Percentiles rank a stretch among this genome's conserved stretches.
These are phyloP conservation scores for Dactylonectria macrodidyma DNA, from an alignment of 2,329 filamentous ascomycete species.

Conservation along the genomic window DNA sequence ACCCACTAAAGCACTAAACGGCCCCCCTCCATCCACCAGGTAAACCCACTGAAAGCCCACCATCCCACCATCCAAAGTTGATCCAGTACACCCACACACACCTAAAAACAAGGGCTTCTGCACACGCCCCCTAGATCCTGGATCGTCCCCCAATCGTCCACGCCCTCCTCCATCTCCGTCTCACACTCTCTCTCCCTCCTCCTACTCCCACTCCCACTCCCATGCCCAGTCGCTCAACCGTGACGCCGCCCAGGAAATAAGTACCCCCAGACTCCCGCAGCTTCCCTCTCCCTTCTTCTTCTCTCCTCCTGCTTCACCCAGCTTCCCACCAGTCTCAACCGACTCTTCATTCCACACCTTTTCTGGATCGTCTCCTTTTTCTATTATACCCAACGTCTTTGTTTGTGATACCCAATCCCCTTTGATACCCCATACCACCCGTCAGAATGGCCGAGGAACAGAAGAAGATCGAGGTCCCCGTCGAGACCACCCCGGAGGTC, in stretches of 20 bases:
- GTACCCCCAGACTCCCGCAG: constrained; percentile 57
- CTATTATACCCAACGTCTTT: constrained; percentile 58
- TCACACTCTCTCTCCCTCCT: constrained; percentile 23
- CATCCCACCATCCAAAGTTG: background rate
- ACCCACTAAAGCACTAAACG: constrained; percentile 16
- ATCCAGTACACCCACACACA: constrained; percentile 24
- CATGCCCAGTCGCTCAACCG: constrained; percentile 11
- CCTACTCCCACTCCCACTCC: constrained; percentile 19
- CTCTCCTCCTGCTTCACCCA: constrained; percentile 53
- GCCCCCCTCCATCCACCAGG: constrained; percentile 12
- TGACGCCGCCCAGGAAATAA: constrained; percentile 54
- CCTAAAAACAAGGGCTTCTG: constrained; percentile 7
- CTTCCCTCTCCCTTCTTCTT: constrained; percentile 48
- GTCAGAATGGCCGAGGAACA: constrained; percentile 80
- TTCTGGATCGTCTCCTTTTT: constrained; percentile 55
- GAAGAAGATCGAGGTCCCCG: constrained; percentile 76
- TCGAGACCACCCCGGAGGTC: constrained; percentile 64
- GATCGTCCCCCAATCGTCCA: constrained; percentile 3
- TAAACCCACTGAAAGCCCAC: constrained; percentile 25
- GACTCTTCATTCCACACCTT: constrained; percentile 50
- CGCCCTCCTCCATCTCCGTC: constrained; percentile 28
- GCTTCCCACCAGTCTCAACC: constrained; percentile 44
- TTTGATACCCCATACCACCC: constrained; percentile 58
- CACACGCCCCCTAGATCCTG: constrained; percentile 14
- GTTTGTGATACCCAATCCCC: constrained; percentile 66